These are phyloP conservation scores for Diaporthe sp. DNA, from an alignment of 2,329 filamentous ascomycete genomes.

Conservation along the genomic window DNA sequence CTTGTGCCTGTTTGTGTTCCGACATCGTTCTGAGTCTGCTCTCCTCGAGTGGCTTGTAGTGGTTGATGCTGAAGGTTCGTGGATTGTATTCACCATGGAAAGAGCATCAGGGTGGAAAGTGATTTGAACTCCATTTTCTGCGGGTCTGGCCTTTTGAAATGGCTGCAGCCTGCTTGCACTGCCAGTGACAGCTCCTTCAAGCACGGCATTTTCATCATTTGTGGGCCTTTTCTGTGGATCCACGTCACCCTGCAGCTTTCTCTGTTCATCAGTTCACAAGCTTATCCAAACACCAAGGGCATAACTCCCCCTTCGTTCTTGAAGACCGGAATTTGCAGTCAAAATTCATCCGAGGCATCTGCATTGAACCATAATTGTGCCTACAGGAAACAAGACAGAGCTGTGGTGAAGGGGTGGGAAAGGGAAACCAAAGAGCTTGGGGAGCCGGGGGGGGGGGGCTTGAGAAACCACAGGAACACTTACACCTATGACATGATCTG, in stretches of 20 bases:
- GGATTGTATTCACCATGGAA: background rate
- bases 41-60: background rate
- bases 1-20: background rate
- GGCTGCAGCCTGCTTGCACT: background rate
- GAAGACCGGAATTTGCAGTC: too few relatives aligned
- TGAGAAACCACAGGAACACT: too few relatives aligned
- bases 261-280: background rate
- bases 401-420: too few relatives aligned
- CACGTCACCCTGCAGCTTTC: background rate
- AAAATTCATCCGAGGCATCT: too few relatives aligned
- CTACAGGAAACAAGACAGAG: too few relatives aligned
- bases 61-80: background rate
- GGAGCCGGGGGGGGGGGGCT: too few relatives aligned
- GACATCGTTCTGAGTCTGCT: background rate
- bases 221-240: conserved; percentile 8
- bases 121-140: background rate
- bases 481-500: too few relatives aligned
- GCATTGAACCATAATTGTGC: too few relatives aligned
- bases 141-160: background rate
- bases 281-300: background rate
- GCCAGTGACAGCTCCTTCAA: background rate
- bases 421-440: too few relatives aligned
- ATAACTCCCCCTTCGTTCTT: background rate
- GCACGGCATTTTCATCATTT: background rate
- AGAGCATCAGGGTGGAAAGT: background rate